Conservation (phyloP, 352 stramenopile species). For the Globisporangium paddicum region DNA sequence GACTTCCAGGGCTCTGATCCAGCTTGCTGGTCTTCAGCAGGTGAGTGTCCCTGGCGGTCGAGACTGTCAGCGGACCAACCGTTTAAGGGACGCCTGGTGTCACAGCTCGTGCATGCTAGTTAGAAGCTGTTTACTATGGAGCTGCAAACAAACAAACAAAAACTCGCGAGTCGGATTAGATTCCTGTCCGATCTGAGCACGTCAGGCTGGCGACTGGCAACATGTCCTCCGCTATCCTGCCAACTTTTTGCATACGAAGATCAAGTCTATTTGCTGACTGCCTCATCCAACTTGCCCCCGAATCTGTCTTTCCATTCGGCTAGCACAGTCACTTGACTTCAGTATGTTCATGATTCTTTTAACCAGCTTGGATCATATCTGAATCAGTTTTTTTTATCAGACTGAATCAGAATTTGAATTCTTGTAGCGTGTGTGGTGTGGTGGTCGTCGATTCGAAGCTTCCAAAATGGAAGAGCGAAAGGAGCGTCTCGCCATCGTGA, state of each 20-base stretch:
- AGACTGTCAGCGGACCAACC: background rate
- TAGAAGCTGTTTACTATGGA: too few relatives aligned
- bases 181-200: background rate
- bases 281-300: background rate
- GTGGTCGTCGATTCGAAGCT: too few relatives aligned
- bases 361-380: too few relatives aligned
- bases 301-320: too few relatives aligned
- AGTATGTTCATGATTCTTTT: too few relatives aligned
- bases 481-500: conserved; percentile 1
- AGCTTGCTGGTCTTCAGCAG: background rate
- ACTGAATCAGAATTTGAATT: too few relatives aligned
- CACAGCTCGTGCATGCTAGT: too few relatives aligned
- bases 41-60: background rate
- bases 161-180: background rate
- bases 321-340: too few relatives aligned
- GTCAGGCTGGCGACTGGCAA: background rate
- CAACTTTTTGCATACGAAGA: background rate
- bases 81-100: too few relatives aligned
- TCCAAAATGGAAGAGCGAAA: background rate
- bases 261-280: conserved; percentile 1
- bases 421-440: too few relatives aligned
- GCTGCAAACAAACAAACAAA: too few relatives aligned
- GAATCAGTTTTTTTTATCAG: too few relatives aligned
- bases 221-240: background rate
- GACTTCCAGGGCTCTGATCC: background rate